These are phyloP conservation scores for Suillus subalutaceus DNA, from an alignment of 768 basidiomycete genomes.

Conservation along the genomic window DNA sequence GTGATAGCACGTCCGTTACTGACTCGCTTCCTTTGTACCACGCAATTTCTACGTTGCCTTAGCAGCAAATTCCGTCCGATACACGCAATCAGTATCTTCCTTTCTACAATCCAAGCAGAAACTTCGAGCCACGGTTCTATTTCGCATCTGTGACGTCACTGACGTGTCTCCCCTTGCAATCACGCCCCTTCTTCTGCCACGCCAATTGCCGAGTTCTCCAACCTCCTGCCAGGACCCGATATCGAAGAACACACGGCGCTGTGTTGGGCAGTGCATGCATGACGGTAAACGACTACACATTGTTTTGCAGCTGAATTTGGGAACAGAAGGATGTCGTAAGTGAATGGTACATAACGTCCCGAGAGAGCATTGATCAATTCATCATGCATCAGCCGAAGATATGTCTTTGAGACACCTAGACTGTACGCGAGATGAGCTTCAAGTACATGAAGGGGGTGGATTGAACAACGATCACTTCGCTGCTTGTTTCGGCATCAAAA, in stretches of 20 bases:
- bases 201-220: slow-evolving; percentile 39
- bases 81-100: neutral
- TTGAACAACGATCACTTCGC: no score
- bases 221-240: neutral
- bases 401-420: no score
- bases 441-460: no score
- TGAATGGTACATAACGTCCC: no score
- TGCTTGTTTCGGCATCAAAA: no score
- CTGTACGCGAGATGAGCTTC: no score
- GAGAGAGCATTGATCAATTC: no score
- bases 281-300: no score
- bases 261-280: no score
- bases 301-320: no score
- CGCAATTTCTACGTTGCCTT: neutral
- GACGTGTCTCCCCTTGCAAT: neutral
- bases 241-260: neutral
- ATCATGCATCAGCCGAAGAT: no score
- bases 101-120: neutral
- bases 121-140: neutral
- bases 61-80: neutral
- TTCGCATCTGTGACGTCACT: neutral
- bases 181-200: slow-evolving; percentile 2
- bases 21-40: neutral
- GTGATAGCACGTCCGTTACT: neutral
- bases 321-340: no score